Evolutionary conservation across 768 basidiomycete genomes (phyloP), one percentile per base, ranked within the genome.

Genomic region (Mycena capillaripes): DNA sequence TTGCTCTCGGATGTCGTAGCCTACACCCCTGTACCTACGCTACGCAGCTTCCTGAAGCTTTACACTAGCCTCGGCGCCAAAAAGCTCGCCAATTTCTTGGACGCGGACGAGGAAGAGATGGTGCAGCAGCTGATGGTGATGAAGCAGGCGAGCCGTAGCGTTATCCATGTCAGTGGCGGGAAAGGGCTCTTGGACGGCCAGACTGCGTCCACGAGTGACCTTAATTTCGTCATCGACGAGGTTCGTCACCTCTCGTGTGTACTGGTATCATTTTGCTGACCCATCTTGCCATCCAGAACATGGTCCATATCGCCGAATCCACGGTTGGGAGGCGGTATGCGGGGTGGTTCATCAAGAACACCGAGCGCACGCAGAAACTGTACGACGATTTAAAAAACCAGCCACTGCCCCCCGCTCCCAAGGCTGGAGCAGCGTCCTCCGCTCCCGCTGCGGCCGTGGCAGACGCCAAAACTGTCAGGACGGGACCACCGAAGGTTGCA

Each of bases 41-140:
- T 98, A 25, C 89, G 96, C 61, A 95, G 94, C 80, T 92, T 99
- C 89, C 84, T 99, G 76, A 97, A 98, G 82, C 86, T 99, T 74
- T 99, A 99, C 85, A 97, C 97, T 8, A 95, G 93, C 58, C 90
- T 99, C 62, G 97, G 95, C 71, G 92, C 97, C 17, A 90, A 90
- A 79, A 98, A 98, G 84, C 89, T 99, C 30, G 93, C 97, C 0
- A 92, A 92, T 76, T 98, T 99, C 89, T 85, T 97, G 53, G 95
- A 96, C 71, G 91, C 90, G 52, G 94, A 95, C 74, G 97, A 98
- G 83, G 97, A 99, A 79, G 94, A 95, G 81, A 93, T 98, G 78
- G 87, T 99, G 69, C 94, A 97, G 83, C 95, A 97, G 88, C 90
- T 99, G 88, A 98, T 99, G 96, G 92, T 96, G 52, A 89, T 98